Conservation (phyloP, 1,139 yeast species). For the Yamadazyma dushanensis region DNA sequence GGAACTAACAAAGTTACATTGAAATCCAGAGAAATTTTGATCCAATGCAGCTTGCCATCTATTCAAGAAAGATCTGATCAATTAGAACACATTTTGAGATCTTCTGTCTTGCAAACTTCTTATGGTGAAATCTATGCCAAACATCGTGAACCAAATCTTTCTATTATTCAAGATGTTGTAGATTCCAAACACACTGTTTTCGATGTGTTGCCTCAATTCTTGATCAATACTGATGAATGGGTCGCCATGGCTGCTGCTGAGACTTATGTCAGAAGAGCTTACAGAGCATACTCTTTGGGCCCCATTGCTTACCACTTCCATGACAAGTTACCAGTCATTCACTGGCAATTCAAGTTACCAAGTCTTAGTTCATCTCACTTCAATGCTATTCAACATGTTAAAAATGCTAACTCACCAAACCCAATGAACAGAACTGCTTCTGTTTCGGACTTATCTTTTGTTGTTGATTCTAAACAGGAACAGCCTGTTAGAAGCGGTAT, state of each 20-base stretch:
- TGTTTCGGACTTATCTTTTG: constrained; percentile 86
- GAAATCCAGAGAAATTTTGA: constrained; percentile 92
- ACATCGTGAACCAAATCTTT: constrained; percentile 81
- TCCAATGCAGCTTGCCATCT: constrained; percentile 95
- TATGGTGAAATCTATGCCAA: constrained; percentile 81
- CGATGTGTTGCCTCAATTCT: constrained; percentile 91
- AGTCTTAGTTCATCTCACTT: constrained; percentile 65
- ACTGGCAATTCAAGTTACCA: constrained; percentile 92
- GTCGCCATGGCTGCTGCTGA: constrained; percentile 96
- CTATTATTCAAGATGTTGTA: constrained; percentile 82
- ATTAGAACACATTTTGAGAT: constrained; percentile 89
- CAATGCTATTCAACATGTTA: constrained; percentile 59
- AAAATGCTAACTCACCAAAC: constrained; percentile 30
- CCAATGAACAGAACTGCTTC: constrained; percentile 83
- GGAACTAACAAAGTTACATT: constrained; percentile 92
- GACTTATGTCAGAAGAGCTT: constrained; percentile 94
- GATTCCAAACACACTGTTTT: constrained; percentile 95
- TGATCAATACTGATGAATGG: constrained; percentile 79
- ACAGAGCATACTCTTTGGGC: constrained; percentile 90
- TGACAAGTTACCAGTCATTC: constrained; percentile 65
- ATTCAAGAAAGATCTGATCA: constrained; percentile 95
- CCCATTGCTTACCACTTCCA: constrained; percentile 66
- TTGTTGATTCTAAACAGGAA: constrained; percentile 63
- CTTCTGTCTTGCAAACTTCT: constrained; percentile 84
- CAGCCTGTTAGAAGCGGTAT: constrained; percentile 77